Evolutionary conservation across 306 rosid species (phyloP), one percentile per base, ranked within the genome.

Genomic region (Crataegus laevigata): DNA sequence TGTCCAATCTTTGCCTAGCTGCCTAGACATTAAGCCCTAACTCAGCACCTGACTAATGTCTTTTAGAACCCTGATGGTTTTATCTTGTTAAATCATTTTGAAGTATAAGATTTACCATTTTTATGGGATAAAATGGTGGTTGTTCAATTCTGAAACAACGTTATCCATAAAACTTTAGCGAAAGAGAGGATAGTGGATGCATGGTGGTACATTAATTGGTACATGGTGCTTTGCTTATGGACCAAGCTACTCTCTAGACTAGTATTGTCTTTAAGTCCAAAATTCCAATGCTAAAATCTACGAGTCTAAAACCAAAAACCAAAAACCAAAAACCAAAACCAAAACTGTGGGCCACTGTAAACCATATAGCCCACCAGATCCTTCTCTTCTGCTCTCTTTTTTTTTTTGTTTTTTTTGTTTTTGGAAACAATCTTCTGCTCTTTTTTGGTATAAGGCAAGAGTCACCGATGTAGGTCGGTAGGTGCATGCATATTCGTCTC

Each of bases 191-290:
- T 67, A 77, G n/a, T n/a, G n/a, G n/a, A n/a, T n/a, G n/a, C n/a
- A 25, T 8, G 42, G 40, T 29, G n/a, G n/a, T 17, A 7, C 8
- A 19, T 50, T 55, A 11, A 57, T 32, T 36, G 51, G 79, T 77
- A 81, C 32, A 21, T 11, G 84, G 78, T 74, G 82, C 80, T 68
- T 82, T 47, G 88, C 84, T 86, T 78, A 59, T 64, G 61, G 66
- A 69, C 79, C 69, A 88, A 86, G 85, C 85, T 60, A 80, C 83
- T 58, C 72, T 62, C 62, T 63, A 68, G 3, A 18, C 3, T 42
- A 13, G 32, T 29, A n/a, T n/a, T n/a, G n/a, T n/a, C n/a, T n/a
- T n/a, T n/a, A n/a, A 15, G 24, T 42, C 60, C 9, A 9, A 17
- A 5, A 21, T 61, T 15, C 18, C 40, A 3, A 4, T 38, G 25